Evolutionary conservation across 2,329 filamentous ascomycete genomes (phyloP), one percentile per base, ranked within the genome.

Genomic region (Ophiostoma triangulosporum): DNA sequence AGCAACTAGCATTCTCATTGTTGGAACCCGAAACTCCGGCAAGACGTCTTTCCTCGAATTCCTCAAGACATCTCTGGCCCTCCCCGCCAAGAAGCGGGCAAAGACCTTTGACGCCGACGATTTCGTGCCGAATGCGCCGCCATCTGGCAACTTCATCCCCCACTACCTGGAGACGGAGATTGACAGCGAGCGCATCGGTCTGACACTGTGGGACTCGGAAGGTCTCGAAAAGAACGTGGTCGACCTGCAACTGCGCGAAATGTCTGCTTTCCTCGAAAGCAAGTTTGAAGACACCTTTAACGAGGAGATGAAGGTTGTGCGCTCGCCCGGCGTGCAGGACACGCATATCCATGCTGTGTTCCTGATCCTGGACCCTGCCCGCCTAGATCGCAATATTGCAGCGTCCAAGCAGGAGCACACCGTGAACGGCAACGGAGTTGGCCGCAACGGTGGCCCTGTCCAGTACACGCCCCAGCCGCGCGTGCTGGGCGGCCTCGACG

Each of bases 21-120:
- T 97, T 62, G 93, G 93, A 56, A 85, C 88, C 50, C 83, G 86
- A 56, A 85, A 84, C 67, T 84, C 88, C 7, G 93, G 93, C 67
- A 98, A 98, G 73, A 95, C 90, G 0, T 95, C 89, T 1, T 96
- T 98, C 69, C 84, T 98, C 64, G 88, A 96, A 60, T 97, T 98
- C 65, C 81, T 98, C 61, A 88, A 88, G 70, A 86, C 83, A 50
- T 85, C 91, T 1, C 77, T 97, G 52, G 85, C 87, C 17, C 75
- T 93, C 52, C 88, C 89, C n/a, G 70, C 83, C 7, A 87, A 85
- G 69, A 94, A 94, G 70, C 81, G 84, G 56, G 67, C 71, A 57
- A 78, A 74, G 62, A 66, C 71, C 45, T 66, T 71, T 57, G 70
- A 80, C 59, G 72, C 81, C 24, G 83, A 87, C 53, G 77, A 82